Evolutionary conservation across 2,329 filamentous ascomycete genomes (phyloP).

Genomic region (Clarireedia paspali): DNA sequence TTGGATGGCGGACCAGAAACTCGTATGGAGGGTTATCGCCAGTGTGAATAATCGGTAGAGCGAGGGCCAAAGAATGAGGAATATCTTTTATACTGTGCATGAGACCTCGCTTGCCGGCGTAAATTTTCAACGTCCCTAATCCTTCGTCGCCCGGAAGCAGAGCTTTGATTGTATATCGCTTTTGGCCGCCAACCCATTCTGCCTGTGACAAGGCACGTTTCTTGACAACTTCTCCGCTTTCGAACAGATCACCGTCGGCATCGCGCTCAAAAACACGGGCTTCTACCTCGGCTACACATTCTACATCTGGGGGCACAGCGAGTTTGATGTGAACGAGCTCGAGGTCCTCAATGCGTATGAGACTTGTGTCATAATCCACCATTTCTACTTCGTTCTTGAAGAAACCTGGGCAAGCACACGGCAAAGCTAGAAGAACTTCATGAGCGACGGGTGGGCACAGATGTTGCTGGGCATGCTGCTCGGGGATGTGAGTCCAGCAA

Average conservation of each 20-base stretch:
- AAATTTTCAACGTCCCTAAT: conserved; percentile 79
- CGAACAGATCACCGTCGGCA: conserved; percentile 83
- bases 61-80: conserved; percentile 81
- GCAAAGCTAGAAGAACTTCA: conserved; percentile 78
- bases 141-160: conserved; percentile 88
- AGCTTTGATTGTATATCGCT: conserved; percentile 90
- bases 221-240: conserved; percentile 77
- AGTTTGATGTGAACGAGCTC: conserved; percentile 90
- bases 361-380: conserved; percentile 83
- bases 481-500: conserved; percentile 92
- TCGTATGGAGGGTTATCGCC: conserved; percentile 93
- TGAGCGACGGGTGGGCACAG: conserved; percentile 82
- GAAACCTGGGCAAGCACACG: conserved; percentile 77
- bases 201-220: conserved; percentile 87
- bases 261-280: conserved; percentile 74
- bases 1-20: conserved; percentile 87
- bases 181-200: conserved; percentile 81
- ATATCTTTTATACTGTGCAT: conserved; percentile 99
- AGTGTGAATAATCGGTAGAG: conserved; percentile 81
- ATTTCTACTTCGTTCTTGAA: conserved; percentile 78
- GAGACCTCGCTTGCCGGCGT: conserved; percentile 85
- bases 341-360: conserved; percentile 78
- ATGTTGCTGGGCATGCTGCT: conserved; percentile 83
- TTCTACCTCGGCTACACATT: conserved; percentile 88
- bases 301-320: conserved; percentile 80